Evolutionary conservation across 768 basidiomycete species (phyloP), one percentile per base, ranked within the genome.

Genomic region (Hericium alpestre): DNA sequence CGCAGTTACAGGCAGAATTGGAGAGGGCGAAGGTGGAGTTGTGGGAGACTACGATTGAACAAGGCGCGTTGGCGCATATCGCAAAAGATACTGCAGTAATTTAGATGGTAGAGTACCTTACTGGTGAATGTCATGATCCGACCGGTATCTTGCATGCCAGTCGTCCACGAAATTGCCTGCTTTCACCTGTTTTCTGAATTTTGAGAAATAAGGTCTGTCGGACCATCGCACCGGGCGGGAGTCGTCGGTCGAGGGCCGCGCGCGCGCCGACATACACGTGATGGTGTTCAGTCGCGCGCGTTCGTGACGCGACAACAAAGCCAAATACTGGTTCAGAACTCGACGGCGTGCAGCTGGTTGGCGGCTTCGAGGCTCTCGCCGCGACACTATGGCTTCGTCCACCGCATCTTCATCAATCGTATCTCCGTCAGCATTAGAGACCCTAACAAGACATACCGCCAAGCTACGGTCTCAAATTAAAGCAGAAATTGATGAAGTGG

Each of bases 11-110:
- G 56, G 70, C 69, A 10, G 82, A 85, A 69, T 69, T 90, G 48
- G 76, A 82, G 51, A 72, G 71, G 54, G 79, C 82, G 22, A 84
- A 84, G 64, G 73, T 79, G 27, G 81, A 84, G 64, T 68, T 89
- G 56, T 89, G 88, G 88, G 86, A 87, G 70, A 76, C 77, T 53
- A 82, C 80, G 41, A 75, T 87, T 53, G 86, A 87, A 69, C 79
- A 82, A 63, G 84, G 82, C n/a, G 81, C 77, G 53, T 69, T 87
- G 58, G 65, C 73, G 39, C 74, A 80, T 59, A 65, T 84, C 47
- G 62, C 63, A 60, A 79, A 71, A 66, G 69, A 72, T 53, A 51
- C 20, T 38, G 53, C 11, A 25, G 49, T 50, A 50, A 25, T 50
- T 25, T 46, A 46, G 43, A 46, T n/a, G n/a, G 43, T 46, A 46